Evolutionary conservation across 306 rosid species (phyloP), one percentile per base, ranked within the genome.

Genomic region (Vigna trinervia): DNA sequence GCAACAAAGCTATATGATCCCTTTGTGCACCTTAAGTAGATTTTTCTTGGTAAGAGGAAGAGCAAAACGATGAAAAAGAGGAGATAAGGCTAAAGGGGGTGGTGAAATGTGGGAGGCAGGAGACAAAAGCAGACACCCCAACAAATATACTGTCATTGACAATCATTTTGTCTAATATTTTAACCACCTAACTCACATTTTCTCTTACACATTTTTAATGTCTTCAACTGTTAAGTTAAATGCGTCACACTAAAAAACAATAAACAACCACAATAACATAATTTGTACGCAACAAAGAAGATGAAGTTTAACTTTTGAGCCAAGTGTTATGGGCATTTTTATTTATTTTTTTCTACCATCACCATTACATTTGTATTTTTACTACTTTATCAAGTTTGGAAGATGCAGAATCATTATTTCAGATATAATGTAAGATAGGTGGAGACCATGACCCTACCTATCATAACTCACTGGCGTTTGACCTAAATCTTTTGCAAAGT

Each of bases 101-200:
- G 38, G 69, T 72, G 66, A 57, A 69, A 76, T 80, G 72, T 32
- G 72, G 15, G 70, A 66, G 22, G 73, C 72, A 51, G 81, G 88
- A 77, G 84, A 82, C 84, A 82, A 80, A 81, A 75, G 84, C 56
- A 81, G 82, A 63, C 75, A 61, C 62, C 63, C 60, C 71, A 87
- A 86, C 84, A 57, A 80, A 85, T 77, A 84, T 69, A 26, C 69
- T 67, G 71, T 71, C 84, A 72, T 34, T 39, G 23, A 78, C 88
- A 87, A 84, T 88, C 80, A 87, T 87, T 83, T 78, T 85, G 88
- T 82, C 84, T 84, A 76, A 81, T 15, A 48, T 82, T 83, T 74
- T 57, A 85, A 84, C 86, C 87, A 78, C 90, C 83, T 71, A 89
- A 80, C 89, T 45, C 84, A 70, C 70, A 28, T 74, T 73, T 50